Percentiles rank a stretch among this genome's conserved stretches.
Evolutionary conservation across 345 rosid genomes (phyloP).

Genomic region (Pistacia integerrima): DNA sequence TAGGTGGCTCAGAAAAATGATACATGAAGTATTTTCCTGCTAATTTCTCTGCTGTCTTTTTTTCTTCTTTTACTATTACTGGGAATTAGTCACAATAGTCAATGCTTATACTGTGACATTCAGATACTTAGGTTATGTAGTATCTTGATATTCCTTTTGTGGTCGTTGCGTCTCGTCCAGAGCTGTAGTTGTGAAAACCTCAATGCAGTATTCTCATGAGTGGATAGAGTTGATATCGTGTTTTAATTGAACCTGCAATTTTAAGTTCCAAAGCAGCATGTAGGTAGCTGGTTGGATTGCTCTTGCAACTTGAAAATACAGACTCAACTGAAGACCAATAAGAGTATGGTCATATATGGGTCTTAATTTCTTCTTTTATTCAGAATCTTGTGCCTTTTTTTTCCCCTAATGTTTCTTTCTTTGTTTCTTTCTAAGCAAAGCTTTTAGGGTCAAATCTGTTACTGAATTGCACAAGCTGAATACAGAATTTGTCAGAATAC

Average conservation of each 20-base stretch:
- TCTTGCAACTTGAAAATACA: not conserved
- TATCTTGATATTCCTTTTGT: too few species aligned
- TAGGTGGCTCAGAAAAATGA: too few species aligned
- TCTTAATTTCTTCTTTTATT: not conserved
- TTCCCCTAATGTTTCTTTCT: constrained; percentile 15
- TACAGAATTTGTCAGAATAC: constrained; percentile 26
- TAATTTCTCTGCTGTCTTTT: not conserved
- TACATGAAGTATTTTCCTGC: not conserved
- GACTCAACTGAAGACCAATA: not conserved
- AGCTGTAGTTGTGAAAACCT: not conserved
- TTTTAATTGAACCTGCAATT: constrained; percentile 14
- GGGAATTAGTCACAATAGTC: too few species aligned
- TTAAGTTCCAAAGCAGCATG: constrained; percentile 5
- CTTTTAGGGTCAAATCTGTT: constrained; percentile 34
- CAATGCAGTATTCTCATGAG: not conserved
- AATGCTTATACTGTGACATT: too few species aligned
- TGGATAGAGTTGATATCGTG: not conserved
- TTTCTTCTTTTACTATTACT: too few species aligned
- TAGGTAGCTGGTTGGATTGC: constrained; percentile 12
- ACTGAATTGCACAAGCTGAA: constrained; percentile 30
- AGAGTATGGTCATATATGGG: constrained; percentile 17
- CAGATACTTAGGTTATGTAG: too few species aligned
- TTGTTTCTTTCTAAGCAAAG: constrained; percentile 18
- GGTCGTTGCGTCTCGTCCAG: not conserved
- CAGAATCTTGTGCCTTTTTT: not conserved